phyloP scores from a whole-genome alignment of 352 stramenopile species.

The Phytophthora niederhauseri region DNA sequence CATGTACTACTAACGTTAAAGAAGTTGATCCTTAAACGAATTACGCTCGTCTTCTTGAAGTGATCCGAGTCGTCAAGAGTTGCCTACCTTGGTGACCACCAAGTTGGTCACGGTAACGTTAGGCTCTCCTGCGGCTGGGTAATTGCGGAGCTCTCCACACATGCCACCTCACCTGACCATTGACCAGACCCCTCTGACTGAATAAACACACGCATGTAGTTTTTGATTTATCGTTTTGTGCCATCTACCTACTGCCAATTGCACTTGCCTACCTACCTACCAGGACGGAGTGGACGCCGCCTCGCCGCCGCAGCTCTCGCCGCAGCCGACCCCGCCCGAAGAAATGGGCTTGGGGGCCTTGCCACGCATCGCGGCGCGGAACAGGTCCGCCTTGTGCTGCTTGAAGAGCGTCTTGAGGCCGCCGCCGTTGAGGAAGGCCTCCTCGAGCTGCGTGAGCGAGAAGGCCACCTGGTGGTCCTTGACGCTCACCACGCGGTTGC shows the following conservation, averaged over 20 bases:
- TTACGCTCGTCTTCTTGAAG: no score
- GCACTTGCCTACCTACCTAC: slow-evolving; percentile 18
- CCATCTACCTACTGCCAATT: slow-evolving; percentile 18
- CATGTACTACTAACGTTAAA: no score
- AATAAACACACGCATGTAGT: slow-evolving; percentile 1
- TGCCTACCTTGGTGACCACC: no score
- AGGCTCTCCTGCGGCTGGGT: no score
- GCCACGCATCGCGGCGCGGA: slow-evolving; percentile 76
- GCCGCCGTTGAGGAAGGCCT: slow-evolving; percentile 81
- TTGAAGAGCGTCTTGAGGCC: slow-evolving; percentile 80
- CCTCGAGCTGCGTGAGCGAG: slow-evolving; percentile 76
- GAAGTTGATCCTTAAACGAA: no score
- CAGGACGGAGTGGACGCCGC: slow-evolving; percentile 34
- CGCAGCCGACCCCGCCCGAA: slow-evolving; percentile 64
- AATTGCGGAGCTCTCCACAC: no score
- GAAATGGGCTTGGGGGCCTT: slow-evolving; percentile 68
- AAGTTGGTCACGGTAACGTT: no score
- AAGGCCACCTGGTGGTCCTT: slow-evolving; percentile 69
- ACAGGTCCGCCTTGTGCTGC: slow-evolving; percentile 86
- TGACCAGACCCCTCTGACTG: not conserved
- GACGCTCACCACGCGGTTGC: slow-evolving; percentile 67
- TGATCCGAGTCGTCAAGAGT: no score
- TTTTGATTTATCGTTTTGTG: slow-evolving; percentile 30
- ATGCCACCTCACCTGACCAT: no score
- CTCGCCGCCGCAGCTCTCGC: slow-evolving; percentile 31